A percentile compares a stretch with the other conserved stretches of the same genome.
phyloP scores from a whole-genome alignment of 2,329 filamentous ascomycete species.

The Hypoxylon sp. region DNA sequence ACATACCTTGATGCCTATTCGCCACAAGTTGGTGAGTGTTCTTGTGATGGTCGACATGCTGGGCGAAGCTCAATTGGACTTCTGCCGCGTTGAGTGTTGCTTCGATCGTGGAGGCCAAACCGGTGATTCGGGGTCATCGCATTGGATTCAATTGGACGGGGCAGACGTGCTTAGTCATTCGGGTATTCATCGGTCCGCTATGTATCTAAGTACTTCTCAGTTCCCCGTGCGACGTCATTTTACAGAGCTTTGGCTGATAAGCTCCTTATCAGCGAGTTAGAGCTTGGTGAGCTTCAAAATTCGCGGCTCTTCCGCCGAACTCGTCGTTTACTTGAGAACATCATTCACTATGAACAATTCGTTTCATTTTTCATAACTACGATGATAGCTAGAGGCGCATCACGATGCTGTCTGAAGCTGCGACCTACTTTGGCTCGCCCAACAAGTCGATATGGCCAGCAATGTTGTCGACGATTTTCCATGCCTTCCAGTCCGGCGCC shows the following conservation, averaged over 20 bases:
- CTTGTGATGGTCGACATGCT: conserved; percentile 92
- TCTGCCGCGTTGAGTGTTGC: conserved; percentile 37
- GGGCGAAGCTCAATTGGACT: conserved; percentile 57
- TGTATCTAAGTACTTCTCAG: conserved; percentile 10
- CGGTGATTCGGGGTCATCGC: conserved; percentile 41
- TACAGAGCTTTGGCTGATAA: conserved; percentile 29
- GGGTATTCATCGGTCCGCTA: conserved; percentile 36
- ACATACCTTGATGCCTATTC: conserved; percentile 87
- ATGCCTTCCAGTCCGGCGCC: conserved; percentile 53
- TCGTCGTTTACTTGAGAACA: not conserved
- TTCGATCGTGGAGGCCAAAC: conserved; percentile 38
- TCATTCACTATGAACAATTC: conserved; percentile 11
- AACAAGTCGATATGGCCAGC: conserved; percentile 46
- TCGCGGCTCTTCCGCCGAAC: conserved; percentile 7
- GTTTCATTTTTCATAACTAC: conserved; percentile 10
- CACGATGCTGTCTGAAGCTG: conserved; percentile 50
- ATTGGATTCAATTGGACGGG: conserved; percentile 41
- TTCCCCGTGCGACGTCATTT: conserved; percentile 28
- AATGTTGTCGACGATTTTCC: conserved; percentile 60
- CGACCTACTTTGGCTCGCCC: conserved; percentile 48
- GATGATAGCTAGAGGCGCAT: conserved; percentile 52
- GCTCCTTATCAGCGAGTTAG: conserved; percentile 3
- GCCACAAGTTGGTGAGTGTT: conserved; percentile 88
- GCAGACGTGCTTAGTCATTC: not conserved
- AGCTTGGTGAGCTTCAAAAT: conserved; percentile 21